phyloP scores from a whole-genome alignment of 2,329 filamentous ascomycete species.

The Cytospora piceae region DNA sequence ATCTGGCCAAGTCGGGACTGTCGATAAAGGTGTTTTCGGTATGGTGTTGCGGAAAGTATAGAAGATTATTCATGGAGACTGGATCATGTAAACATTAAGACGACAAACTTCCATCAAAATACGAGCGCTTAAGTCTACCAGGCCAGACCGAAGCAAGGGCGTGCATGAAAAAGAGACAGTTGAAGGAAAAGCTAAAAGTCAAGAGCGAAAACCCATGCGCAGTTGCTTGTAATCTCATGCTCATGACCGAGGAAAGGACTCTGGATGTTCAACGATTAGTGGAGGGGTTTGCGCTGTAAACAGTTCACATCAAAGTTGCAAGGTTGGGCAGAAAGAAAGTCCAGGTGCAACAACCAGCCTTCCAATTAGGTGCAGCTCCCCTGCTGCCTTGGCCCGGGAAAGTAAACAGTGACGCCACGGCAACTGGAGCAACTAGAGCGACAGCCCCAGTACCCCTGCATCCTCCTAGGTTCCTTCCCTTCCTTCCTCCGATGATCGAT shows the following conservation, averaged over 20 bases:
- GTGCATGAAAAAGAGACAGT: slow-evolving; percentile 11
- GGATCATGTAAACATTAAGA: slow-evolving; percentile 29
- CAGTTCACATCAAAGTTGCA: background rate
- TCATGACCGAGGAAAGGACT: slow-evolving; percentile 11
- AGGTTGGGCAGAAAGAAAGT: slow-evolving; percentile 16
- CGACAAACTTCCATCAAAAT: slow-evolving; percentile 14
- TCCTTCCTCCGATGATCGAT: background rate
- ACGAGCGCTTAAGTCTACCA: slow-evolving; percentile 10
- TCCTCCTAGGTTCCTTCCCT: background rate
- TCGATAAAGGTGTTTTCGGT: background rate
- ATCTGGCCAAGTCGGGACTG: background rate
- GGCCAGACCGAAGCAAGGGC: slow-evolving; percentile 20
- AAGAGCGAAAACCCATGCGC: slow-evolving; percentile 3
- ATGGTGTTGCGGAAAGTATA: slow-evolving; percentile 7
- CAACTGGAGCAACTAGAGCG: slow-evolving; percentile 25
- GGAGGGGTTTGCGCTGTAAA: slow-evolving; percentile 12
- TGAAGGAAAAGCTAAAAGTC: slow-evolving; percentile 10
- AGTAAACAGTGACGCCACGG: slow-evolving; percentile 32
- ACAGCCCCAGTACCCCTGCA: slow-evolving; percentile 20
- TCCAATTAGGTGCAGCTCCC: slow-evolving; percentile 25
- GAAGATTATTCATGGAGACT: slow-evolving; percentile 23
- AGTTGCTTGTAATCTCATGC: slow-evolving; percentile 25
- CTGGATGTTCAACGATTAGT: background rate
- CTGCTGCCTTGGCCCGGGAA: slow-evolving; percentile 17
- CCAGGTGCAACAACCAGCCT: slow-evolving; percentile 25